phyloP scores from a whole-genome alignment of 2,329 filamentous ascomycete genomes.

The Coleophoma eucalyptorum region DNA sequence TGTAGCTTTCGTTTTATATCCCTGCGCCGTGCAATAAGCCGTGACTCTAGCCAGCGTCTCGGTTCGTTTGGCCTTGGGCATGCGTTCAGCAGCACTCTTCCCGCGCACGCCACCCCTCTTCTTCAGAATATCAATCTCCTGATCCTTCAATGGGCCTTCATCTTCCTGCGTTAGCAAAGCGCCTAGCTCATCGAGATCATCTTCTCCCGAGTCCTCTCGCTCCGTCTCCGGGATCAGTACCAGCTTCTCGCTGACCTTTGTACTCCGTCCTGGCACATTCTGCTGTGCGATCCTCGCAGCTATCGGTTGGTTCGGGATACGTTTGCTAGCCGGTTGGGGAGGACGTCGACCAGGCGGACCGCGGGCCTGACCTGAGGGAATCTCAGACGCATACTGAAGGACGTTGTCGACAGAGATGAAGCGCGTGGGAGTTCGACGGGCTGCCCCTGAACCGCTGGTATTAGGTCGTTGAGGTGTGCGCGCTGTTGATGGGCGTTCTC shows the following conservation, averaged over 20 bases:
- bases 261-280: constrained; percentile 76
- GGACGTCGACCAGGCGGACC: constrained; percentile 52
- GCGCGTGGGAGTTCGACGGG: constrained; percentile 51
- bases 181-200: constrained; percentile 46
- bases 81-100: constrained; percentile 90
- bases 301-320: constrained; percentile 32
- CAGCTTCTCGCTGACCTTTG: constrained; percentile 95
- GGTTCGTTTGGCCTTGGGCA: constrained; percentile 82
- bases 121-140: constrained; percentile 61
- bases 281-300: constrained; percentile 37
- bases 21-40: constrained; percentile 93
- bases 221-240: constrained; percentile 84
- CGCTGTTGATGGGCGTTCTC: constrained; percentile 38
- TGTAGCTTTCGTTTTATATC: constrained; percentile 85
- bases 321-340: constrained; percentile 41
- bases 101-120: constrained; percentile 60
- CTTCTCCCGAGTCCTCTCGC: constrained; percentile 55
- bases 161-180: constrained; percentile 53
- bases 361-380: constrained; percentile 89
- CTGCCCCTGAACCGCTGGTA: constrained; percentile 18
- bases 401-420: constrained; percentile 93
- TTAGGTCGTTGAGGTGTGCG: constrained; percentile 30
- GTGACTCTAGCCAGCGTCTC: constrained; percentile 88
- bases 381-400: constrained; percentile 88
- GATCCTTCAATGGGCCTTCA: constrained; percentile 62